phyloP scores from a whole-genome alignment of 2,329 filamentous ascomycete species.

The Tolypocladium pustulatum region DNA sequence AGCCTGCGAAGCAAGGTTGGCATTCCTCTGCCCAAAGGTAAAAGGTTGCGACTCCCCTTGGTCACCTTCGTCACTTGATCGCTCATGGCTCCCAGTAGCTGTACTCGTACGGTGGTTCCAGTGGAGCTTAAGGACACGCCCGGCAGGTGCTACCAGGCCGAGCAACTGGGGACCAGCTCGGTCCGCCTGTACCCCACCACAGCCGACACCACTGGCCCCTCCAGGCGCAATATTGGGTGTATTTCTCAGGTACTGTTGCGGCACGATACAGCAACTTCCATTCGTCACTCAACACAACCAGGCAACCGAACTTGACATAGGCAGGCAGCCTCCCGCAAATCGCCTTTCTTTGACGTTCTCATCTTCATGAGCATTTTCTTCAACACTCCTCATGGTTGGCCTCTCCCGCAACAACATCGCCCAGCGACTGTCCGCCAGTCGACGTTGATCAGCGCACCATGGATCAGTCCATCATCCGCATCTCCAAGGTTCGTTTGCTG shows the following conservation, averaged over 20 bases:
- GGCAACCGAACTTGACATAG: background rate
- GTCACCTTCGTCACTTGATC: background rate
- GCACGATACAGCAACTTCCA: background rate
- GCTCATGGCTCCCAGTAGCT: background rate
- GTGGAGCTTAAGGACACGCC: background rate
- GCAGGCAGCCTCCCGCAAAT: background rate
- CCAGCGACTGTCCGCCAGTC: constrained; percentile 1
- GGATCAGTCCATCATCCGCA: constrained; percentile 80
- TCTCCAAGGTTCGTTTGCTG: constrained; percentile 57
- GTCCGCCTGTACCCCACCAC: background rate
- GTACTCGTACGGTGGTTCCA: no score
- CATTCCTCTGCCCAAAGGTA: background rate
- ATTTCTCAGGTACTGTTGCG: background rate
- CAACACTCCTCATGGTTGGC: constrained; percentile 4
- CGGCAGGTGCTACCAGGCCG: background rate
- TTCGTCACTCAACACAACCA: background rate
- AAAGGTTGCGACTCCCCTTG: background rate
- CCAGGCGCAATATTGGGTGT: background rate
- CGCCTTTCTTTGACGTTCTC: background rate
- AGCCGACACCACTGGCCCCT: background rate
- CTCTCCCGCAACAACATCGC: background rate
- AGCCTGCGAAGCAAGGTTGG: background rate
- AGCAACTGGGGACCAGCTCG: background rate
- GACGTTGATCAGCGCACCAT: constrained; percentile 14
- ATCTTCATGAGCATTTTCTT: background rate